These are phyloP conservation scores for Clavispora santaluciae DNA, from an alignment of 805 yeast species.

Conservation along the genomic window DNA sequence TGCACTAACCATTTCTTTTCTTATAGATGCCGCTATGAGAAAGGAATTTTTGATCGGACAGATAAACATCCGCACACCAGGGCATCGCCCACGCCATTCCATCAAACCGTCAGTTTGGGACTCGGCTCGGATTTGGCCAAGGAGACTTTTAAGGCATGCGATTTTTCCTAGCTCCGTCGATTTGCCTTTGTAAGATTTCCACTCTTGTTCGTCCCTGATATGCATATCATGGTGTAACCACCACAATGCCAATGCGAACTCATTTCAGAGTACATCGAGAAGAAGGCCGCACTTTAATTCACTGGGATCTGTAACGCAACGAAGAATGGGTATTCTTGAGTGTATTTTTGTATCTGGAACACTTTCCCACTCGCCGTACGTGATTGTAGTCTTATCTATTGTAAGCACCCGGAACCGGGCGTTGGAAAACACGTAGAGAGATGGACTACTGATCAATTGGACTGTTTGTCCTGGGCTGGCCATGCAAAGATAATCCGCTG, in stretches of 20 bases:
- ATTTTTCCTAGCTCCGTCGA: too few species aligned
- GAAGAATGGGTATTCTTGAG: conserved; percentile 13
- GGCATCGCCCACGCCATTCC: conserved; percentile 1
- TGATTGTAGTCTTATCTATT: conserved; percentile 2
- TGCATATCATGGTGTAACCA: not conserved
- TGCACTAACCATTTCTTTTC: conserved; percentile 17
- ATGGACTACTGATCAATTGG: conserved; percentile 18
- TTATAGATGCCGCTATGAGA: not conserved
- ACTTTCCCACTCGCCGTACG: conserved; percentile 6
- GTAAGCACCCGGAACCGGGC: conserved; percentile 11
- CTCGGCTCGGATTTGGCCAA: too few species aligned
- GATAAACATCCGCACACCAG: not conserved
- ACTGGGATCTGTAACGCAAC: conserved; percentile 17
- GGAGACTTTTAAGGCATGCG: too few species aligned
- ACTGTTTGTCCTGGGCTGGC: conserved; percentile 17
- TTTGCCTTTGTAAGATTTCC: too few species aligned
- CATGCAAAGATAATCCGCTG: conserved; percentile 14
- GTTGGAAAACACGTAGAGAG: conserved; percentile 8
- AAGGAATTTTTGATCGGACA: not conserved
- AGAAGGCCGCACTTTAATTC: conserved; percentile 9
- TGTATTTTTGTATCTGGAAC: conserved; percentile 1
- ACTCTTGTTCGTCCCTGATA: too few species aligned
- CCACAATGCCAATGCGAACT: too few species aligned
- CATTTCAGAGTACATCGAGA: not conserved
- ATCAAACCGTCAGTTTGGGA: too few species aligned